Conservation (phyloP, 495 filamentous ascomycete species). For the Saxophila tyrrhenica region DNA sequence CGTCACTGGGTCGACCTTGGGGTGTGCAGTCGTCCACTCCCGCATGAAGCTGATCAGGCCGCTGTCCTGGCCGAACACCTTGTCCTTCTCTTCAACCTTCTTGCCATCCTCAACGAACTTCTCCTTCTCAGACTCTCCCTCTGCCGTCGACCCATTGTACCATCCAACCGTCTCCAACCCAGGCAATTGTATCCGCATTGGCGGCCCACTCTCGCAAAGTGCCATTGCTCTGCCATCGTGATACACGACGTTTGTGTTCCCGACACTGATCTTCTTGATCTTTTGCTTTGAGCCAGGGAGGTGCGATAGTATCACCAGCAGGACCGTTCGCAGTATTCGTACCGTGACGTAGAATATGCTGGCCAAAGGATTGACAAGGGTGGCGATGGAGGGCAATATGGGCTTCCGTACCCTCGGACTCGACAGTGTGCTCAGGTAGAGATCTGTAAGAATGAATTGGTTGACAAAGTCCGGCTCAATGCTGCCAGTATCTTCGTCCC, state of each 20-base stretch:
- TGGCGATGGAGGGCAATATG: slow-evolving; percentile 50
- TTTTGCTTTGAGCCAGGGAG: slow-evolving; percentile 40
- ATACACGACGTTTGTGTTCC: slow-evolving; percentile 50
- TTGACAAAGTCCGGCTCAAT: slow-evolving; percentile 51
- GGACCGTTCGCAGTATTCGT: slow-evolving; percentile 39
- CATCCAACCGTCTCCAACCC: slow-evolving; percentile 52
- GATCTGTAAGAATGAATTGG: slow-evolving; percentile 52
- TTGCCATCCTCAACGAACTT: neutral
- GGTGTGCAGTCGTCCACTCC: slow-evolving; percentile 61
- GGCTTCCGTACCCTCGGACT: slow-evolving; percentile 36
- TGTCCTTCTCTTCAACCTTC: slow-evolving; percentile 1
- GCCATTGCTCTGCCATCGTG: slow-evolving; percentile 56
- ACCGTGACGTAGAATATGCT: slow-evolving; percentile 34
- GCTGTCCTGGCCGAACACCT: slow-evolving; percentile 37
- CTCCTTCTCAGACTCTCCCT: slow-evolving; percentile 33
- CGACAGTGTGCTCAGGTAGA: slow-evolving; percentile 41
- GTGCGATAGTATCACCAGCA: slow-evolving; percentile 43
- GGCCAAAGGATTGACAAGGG: slow-evolving; percentile 41
- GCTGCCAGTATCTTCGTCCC: slow-evolving; percentile 16
- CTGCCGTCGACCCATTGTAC: slow-evolving; percentile 45
- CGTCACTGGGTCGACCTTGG: slow-evolving; percentile 47
- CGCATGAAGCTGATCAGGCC: slow-evolving; percentile 45
- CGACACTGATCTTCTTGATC: slow-evolving; percentile 52
- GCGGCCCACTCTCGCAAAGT: slow-evolving; percentile 56
- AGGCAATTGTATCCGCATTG: slow-evolving; percentile 50